These are phyloP conservation scores for Ottelia alismoides DNA, from an alignment of 106 monocot species.

Conservation along the genomic window DNA sequence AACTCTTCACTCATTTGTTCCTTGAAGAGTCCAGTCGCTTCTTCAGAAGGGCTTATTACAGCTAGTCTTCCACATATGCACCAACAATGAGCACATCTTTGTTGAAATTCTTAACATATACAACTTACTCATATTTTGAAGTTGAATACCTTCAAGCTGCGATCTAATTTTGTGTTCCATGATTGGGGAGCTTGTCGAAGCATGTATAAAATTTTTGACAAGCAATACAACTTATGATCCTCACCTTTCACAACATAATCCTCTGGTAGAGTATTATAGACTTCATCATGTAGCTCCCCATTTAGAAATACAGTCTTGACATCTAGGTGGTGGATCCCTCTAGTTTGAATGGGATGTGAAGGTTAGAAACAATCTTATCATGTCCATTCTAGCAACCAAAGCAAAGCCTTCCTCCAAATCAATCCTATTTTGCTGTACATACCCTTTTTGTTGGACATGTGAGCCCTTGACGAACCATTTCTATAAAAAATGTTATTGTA, in stretches of 20 bases:
- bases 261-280: neutral
- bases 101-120: too few relatives aligned
- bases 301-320: constrained; percentile 6
- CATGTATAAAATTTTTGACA: constrained; percentile 1
- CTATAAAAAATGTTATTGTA: too few relatives aligned
- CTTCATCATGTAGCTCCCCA: neutral
- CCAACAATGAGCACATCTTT: too few relatives aligned
- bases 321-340: constrained; percentile 1
- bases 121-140: neutral
- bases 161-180: neutral
- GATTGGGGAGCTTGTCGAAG: constrained; percentile 6
- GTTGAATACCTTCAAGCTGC: neutral
- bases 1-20: neutral
- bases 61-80: constrained; percentile 2
- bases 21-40: neutral
- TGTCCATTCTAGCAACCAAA: neutral
- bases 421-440: neutral
- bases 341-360: constrained; percentile 3
- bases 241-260: neutral
- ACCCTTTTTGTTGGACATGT: too few relatives aligned
- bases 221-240: constrained; percentile 2
- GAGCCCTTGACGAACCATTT: too few relatives aligned
- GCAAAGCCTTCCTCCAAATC: constrained; percentile 5
- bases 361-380: constrained; percentile 1
- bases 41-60: neutral